Evolutionary conservation across 106 monocot genomes (phyloP).

Genomic region (Phalaenopsis aphrodite): DNA sequence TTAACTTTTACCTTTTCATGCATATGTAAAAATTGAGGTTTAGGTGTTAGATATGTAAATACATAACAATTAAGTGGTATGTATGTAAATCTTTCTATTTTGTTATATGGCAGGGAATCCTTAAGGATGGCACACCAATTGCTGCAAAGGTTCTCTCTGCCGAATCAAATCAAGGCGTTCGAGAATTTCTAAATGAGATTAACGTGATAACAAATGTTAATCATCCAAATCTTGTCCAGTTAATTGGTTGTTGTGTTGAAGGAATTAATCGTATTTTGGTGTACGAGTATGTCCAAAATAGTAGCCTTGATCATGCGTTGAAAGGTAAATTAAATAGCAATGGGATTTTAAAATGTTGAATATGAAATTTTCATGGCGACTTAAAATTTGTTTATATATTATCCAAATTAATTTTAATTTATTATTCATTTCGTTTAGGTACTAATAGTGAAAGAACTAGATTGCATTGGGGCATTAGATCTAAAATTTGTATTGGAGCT

Average conservation of each 20-base stretch:
- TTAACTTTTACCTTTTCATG: no score
- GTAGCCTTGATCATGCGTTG: constrained; percentile 40
- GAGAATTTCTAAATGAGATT: constrained; percentile 61
- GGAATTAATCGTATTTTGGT: constrained; percentile 35
- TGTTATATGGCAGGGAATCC: constrained; percentile 28
- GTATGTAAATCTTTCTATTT: neutral
- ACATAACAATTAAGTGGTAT: no score
- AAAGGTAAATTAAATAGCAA: constrained; percentile 15
- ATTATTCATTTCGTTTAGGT: constrained; percentile 21
- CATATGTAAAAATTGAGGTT: no score
- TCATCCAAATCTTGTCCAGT: constrained; percentile 55
- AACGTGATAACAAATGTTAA: constrained; percentile 41
- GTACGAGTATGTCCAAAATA: constrained; percentile 48
- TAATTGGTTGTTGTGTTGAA: constrained; percentile 53
- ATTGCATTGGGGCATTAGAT: constrained; percentile 41
- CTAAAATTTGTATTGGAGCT: constrained; percentile 40
- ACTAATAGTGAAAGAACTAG: constrained; percentile 10
- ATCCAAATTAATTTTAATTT: neutral
- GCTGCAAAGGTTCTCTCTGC: constrained; percentile 55
- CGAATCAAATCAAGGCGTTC: constrained; percentile 48
- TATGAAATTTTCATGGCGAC: neutral
- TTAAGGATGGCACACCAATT: constrained; percentile 33
- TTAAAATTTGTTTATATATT: neutral
- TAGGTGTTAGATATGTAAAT: no score
- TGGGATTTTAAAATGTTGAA: neutral